These are phyloP conservation scores for Galerina sulciceps DNA, from an alignment of 768 basidiomycete species.

Conservation along the genomic window DNA sequence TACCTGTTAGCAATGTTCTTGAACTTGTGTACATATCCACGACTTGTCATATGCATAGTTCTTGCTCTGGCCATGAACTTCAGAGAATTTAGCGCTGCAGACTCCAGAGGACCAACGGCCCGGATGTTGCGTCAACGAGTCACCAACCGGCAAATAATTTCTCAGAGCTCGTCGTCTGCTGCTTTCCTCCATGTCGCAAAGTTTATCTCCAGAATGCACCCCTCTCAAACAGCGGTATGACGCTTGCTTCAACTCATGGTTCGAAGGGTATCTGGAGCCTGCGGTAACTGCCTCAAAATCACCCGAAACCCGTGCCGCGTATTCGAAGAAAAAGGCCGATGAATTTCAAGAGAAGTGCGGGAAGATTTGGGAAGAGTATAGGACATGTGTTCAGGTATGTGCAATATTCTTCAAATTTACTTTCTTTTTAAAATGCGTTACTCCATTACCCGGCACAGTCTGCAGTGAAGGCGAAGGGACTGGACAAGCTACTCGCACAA, in stretches of 20 bases:
- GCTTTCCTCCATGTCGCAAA: constrained; percentile 66
- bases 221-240: constrained; percentile 91
- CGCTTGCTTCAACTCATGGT: constrained; percentile 96
- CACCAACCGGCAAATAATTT: neutral
- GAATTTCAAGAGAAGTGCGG: constrained; percentile 91
- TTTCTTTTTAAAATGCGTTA: neutral
- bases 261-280: constrained; percentile 94
- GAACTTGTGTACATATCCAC: no score
- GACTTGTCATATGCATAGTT: no score
- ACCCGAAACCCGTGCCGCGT: constrained; percentile 53
- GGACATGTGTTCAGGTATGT: constrained; percentile 81
- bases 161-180: neutral
- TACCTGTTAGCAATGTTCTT: neutral
- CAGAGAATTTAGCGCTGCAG: no score
- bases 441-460: constrained; percentile 45
- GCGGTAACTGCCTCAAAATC: constrained; percentile 50
- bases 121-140: neutral
- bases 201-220: constrained; percentile 84
- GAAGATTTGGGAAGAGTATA: constrained; percentile 79
- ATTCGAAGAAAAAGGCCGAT: constrained; percentile 79
- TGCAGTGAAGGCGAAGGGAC: constrained; percentile 78
- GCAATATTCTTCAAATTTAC: neutral
- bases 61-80: no score
- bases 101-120: no score
- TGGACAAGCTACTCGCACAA: constrained; percentile 77